Evolutionary conservation across 1,284 basidiomycete species (phyloP).

Genomic region (Boletellus deceptivus): DNA sequence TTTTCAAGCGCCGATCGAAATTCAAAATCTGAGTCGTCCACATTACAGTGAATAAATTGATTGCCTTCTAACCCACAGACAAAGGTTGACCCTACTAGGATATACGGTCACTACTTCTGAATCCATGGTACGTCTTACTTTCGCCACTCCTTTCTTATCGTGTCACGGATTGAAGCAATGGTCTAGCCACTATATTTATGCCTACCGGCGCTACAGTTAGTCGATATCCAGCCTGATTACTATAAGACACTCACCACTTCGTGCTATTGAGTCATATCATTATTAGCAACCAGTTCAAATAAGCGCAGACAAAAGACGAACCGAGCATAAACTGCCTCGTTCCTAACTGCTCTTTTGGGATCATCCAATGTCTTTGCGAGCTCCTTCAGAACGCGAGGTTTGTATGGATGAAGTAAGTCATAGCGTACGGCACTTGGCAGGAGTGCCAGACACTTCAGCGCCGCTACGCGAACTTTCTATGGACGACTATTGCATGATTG

Average conservation of each 20-base stretch:
- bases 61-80: no score
- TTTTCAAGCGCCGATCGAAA: slow-evolving; percentile 29
- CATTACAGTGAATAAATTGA: no score
- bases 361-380: slow-evolving; percentile 81
- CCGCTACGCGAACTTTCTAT: slow-evolving; percentile 72
- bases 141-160: neutral
- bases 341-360: slow-evolving; percentile 75
- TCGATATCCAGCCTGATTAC: neutral
- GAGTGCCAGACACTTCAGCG: slow-evolving; percentile 70
- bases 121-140: neutral
- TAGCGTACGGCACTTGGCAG: slow-evolving; percentile 78
- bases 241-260: slow-evolving; percentile 43
- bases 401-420: slow-evolving; percentile 75
- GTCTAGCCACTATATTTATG: slow-evolving; percentile 54
- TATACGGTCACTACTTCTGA: neutral
- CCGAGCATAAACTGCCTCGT: slow-evolving; percentile 86
- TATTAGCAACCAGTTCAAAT: slow-evolving; percentile 1
- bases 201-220: slow-evolving; percentile 35
- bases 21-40: no score
- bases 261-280: slow-evolving; percentile 38
- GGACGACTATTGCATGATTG: slow-evolving; percentile 2
- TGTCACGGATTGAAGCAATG: neutral
- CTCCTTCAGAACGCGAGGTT: slow-evolving; percentile 68
- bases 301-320: slow-evolving; percentile 23
- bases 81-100: neutral